phyloP scores from a whole-genome alignment of 2,329 filamentous ascomycete species.

The Epichloe brachyelytri region DNA sequence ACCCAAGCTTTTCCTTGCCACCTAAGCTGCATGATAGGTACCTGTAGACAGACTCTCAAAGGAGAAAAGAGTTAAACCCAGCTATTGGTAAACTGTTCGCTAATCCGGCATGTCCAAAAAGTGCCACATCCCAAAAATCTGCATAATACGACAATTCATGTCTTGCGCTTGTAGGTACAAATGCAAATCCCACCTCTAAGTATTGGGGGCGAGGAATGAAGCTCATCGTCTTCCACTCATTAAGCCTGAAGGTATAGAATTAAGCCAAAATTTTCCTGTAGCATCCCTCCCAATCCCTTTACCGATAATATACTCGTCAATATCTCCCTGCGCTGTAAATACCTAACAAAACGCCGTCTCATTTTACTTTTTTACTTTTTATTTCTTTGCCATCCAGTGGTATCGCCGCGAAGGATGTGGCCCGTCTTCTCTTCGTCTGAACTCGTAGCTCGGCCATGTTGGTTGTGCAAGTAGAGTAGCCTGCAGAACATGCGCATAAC shows the following conservation, averaged over 20 bases:
- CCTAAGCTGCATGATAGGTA: no score
- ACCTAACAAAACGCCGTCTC: constrained; percentile 8
- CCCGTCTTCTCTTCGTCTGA: not conserved
- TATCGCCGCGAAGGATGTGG: not conserved
- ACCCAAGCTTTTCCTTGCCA: no score
- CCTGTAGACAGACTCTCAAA: not conserved
- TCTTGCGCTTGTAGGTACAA: constrained; percentile 8
- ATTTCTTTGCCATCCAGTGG: constrained; percentile 1
- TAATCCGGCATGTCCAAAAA: constrained; percentile 9
- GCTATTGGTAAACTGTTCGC: constrained; percentile 9
- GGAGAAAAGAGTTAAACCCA: not conserved
- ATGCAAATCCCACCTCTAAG: constrained; percentile 10
- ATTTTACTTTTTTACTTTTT: not conserved
- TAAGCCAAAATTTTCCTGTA: constrained; percentile 4
- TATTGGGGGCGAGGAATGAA: constrained; percentile 5
- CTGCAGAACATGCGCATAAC: not conserved
- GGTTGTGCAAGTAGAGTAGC: not conserved
- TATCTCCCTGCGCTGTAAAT: constrained; percentile 5
- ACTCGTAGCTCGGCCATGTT: not conserved
- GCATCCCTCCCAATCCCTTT: constrained; percentile 5
- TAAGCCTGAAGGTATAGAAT: constrained; percentile 2
- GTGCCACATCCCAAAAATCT: constrained; percentile 1
- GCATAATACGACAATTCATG: constrained; percentile 5
- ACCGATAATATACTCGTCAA: constrained; percentile 4
- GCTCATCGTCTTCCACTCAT: constrained; percentile 1